Evolutionary conservation across 2,329 filamentous ascomycete species (phyloP).

Genomic region (Ophiostoma novo-ulmi): DNA sequence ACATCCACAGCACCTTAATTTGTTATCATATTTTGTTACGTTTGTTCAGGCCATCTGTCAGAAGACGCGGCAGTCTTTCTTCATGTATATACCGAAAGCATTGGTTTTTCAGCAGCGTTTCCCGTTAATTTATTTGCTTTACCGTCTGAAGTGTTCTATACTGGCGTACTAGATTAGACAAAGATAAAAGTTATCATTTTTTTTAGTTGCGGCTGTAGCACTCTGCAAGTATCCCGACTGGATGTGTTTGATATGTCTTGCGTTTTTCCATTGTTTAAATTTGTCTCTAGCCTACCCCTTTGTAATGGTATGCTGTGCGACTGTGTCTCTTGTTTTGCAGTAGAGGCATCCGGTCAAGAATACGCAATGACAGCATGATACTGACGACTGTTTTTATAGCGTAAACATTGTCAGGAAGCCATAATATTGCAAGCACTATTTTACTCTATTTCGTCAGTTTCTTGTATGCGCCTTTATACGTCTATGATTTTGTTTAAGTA

Average conservation of each 20-base stretch:
- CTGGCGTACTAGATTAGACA: not conserved
- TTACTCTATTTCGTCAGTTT: no score
- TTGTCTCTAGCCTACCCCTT: no score
- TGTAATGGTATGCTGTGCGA: no score
- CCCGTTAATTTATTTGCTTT: conserved; percentile 5
- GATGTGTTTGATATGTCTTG: not conserved
- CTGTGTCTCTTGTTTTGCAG: no score
- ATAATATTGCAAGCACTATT: no score
- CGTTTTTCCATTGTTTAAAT: not conserved
- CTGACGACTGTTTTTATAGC: no score
- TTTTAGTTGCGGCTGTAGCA: not conserved
- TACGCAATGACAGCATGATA: no score
- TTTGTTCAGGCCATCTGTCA: not conserved
- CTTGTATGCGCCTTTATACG: no score
- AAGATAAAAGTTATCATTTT: not conserved
- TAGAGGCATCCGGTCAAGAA: no score
- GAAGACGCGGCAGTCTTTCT: not conserved
- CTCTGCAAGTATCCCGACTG: not conserved
- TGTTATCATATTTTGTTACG: not conserved
- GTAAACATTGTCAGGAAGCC: no score
- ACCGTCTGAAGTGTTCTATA: not conserved
- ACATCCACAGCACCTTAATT: not conserved
- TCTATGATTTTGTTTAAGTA: no score
- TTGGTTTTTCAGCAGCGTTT: not conserved
- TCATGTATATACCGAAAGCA: conserved; percentile 2